Base-by-base conservation (phyloP, 2,329 filamentous ascomycete species). In the Claviceps quebecensis region DNA sequence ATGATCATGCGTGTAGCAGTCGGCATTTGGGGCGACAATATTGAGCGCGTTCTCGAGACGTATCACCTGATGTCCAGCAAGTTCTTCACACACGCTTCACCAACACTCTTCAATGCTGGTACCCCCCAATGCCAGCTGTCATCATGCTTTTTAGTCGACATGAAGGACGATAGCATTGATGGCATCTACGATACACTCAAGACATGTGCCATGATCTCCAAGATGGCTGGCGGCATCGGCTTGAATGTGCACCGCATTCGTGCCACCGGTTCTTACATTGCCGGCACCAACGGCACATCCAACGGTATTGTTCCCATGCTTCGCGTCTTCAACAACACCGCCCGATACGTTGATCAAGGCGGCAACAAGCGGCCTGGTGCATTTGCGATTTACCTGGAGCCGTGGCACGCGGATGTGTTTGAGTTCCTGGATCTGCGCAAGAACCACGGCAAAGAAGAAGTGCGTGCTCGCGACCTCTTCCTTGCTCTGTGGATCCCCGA, bases 1-100 rank as follows among this genome's bases (percentile, higher is more conserved):
- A 93, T 98, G 89, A 91, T 98, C 62, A 98, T 98, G 93, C 88
- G 93, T 78, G 93, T 98, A 50, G 81, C 93, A 60, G 91, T 98
- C 53, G 93, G 93, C 53, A 95, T 98, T 60, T 94, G 95, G 75
- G 90, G 90, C 54, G 87, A 95, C 57, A 80, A 97, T 63, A 85
- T 98, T 54, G 93, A 97, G 73, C 87, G 84, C 64, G 91, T 88
- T 56, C 83, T 97, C 51, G 89, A 98, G 78, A 97, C 93, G 43
- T 98, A 98, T 77, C 91, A 97, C 72, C 81, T 94, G 70, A 96
- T 98, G 90, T 98, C 93, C 36, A 89, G 83, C 75, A 97, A 97
- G 72, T 91, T 86, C 75, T 98, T 98, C 73, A 98, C 93, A 52
- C 93, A 98, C 65, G 93, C 93, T 50, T 98, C 93, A 8, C 93